Evolutionary conservation across 2,329 filamentous ascomycete genomes (phyloP).

Genomic region (Pseudogymnoascus sp.): DNA sequence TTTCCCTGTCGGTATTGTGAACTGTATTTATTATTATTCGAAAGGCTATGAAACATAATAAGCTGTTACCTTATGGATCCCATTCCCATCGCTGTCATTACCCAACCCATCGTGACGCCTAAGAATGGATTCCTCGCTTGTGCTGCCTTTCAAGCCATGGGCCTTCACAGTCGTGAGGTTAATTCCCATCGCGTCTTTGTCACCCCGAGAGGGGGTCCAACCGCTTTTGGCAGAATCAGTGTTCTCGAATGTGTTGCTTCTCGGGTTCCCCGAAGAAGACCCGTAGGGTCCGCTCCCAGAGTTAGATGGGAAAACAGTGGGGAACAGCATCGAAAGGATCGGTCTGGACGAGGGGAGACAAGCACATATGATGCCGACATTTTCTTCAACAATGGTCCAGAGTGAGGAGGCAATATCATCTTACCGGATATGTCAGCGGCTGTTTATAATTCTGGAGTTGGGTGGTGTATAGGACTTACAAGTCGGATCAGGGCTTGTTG

Average conservation of each 20-base stretch:
- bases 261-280: background rate
- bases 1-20: background rate
- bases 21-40: background rate
- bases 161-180: constrained; percentile 9
- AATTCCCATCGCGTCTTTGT: background rate
- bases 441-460: background rate
- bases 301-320: constrained; percentile 19
- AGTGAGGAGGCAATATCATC: constrained; percentile 29
- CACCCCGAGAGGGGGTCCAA: constrained; percentile 15
- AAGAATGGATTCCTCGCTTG: constrained; percentile 17
- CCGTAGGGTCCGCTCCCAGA: background rate
- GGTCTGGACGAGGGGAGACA: constrained; percentile 35
- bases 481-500: constrained; percentile 20
- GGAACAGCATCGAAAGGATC: constrained; percentile 26
- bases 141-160: constrained; percentile 4
- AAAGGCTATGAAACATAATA: background rate
- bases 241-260: constrained; percentile 12
- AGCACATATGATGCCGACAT: constrained; percentile 34
- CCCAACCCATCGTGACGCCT: background rate
- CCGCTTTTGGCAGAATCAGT: constrained; percentile 16
- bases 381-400: constrained; percentile 36
- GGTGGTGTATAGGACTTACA: constrained; percentile 14
- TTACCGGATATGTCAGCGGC: constrained; percentile 5
- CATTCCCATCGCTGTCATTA: background rate
- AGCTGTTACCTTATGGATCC: background rate